These are phyloP conservation scores for Mycena alexandri DNA, from an alignment of 768 basidiomycete genomes.

Conservation along the genomic window DNA sequence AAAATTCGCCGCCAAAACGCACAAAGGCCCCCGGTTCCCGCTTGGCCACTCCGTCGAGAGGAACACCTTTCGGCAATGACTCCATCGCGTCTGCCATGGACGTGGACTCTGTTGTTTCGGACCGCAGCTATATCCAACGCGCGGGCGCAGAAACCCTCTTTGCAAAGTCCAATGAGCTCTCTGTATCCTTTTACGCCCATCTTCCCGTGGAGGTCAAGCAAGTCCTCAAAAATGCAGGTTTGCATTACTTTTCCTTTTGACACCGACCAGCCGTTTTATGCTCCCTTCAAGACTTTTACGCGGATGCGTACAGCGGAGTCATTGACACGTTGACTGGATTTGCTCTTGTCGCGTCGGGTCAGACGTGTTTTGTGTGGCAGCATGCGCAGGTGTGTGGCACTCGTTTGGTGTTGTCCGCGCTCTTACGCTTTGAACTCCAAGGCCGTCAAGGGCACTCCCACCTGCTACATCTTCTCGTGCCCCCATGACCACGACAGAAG, in stretches of 20 bases:
- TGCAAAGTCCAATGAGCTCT: constrained; percentile 80
- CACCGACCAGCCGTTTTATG: constrained; percentile 13
- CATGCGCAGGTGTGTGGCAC: constrained; percentile 70
- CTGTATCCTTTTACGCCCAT: constrained; percentile 75
- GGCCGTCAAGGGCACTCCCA: constrained; percentile 78
- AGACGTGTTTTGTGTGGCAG: constrained; percentile 88
- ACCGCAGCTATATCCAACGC: constrained; percentile 49
- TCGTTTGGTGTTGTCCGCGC: not conserved
- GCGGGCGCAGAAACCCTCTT: constrained; percentile 62
- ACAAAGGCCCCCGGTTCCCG: constrained; percentile 52
- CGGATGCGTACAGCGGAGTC: constrained; percentile 75
- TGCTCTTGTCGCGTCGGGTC: constrained; percentile 76
- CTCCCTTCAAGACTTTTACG: constrained; percentile 68
- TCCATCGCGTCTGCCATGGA: constrained; percentile 74
- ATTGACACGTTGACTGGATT: constrained; percentile 82
- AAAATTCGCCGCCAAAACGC: constrained; percentile 48
- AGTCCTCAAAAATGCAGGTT: constrained; percentile 76
- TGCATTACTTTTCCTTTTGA: constrained; percentile 36
- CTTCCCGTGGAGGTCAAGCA: constrained; percentile 83
- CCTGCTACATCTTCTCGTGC: constrained; percentile 86
- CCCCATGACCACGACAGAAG: constrained; percentile 60
- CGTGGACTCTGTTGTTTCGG: constrained; percentile 63
- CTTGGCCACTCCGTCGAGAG: constrained; percentile 56
- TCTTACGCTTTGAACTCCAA: constrained; percentile 39
- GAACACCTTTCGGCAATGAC: constrained; percentile 49